Conservation (phyloP, 2,329 filamentous ascomycete genomes). For the Blastomyces parvus region DNA sequence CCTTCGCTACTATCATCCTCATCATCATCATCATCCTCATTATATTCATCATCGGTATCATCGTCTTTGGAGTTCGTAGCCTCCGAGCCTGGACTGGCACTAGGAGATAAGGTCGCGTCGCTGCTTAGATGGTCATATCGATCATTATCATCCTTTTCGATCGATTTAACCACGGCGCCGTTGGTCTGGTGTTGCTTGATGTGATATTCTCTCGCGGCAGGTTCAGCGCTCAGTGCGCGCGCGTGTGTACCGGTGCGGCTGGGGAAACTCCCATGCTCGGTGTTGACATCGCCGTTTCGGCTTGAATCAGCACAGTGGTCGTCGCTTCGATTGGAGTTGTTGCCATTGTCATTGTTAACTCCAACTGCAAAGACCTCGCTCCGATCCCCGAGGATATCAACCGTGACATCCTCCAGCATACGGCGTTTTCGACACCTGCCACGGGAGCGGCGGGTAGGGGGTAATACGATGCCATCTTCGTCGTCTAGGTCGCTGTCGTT, state of each 20-base stretch:
- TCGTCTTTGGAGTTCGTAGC: not conserved
- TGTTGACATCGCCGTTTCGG: not conserved
- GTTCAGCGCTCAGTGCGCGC: not conserved
- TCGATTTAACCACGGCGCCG: not conserved
- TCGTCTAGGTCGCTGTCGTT: slow-evolving; percentile 33
- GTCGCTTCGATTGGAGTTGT: not conserved
- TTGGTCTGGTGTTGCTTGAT: not conserved
- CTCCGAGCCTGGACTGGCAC: not conserved
- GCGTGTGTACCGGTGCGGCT: not conserved
- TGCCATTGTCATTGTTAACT: slow-evolving; percentile 8
- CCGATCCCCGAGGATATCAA: slow-evolving; percentile 13
- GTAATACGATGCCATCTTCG: slow-evolving; percentile 3
- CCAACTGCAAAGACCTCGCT: slow-evolving; percentile 11
- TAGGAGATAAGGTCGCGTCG: not conserved
- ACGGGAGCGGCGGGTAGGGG: slow-evolving; percentile 10
- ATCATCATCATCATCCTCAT: not conserved
- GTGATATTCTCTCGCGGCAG: not conserved
- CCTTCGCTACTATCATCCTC: not conserved
- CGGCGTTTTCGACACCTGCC: slow-evolving; percentile 15
- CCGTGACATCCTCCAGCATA: slow-evolving; percentile 15
- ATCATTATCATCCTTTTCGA: not conserved
- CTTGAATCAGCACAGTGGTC: not conserved
- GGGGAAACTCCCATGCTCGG: not conserved
- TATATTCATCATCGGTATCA: not conserved
- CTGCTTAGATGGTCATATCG: not conserved